phyloP scores from a whole-genome alignment of 495 filamentous ascomycete genomes.

The Lepraria neglecta region DNA sequence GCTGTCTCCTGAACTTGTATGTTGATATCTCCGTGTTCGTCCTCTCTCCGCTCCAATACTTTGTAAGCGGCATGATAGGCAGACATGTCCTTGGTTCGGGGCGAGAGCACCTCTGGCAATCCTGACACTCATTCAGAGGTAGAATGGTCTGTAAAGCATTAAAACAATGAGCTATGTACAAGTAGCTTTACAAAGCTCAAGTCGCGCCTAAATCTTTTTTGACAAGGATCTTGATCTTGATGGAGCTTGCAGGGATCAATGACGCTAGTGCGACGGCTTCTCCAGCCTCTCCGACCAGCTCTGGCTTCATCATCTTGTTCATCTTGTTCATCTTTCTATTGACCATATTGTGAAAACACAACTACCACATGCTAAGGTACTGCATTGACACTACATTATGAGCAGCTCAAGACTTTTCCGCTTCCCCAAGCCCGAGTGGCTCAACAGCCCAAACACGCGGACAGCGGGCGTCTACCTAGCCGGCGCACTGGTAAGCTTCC shows the following conservation, averaged over 20 bases:
- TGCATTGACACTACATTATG: slow-evolving; percentile 30
- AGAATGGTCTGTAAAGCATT: too few relatives aligned
- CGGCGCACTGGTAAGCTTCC: slow-evolving; percentile 68
- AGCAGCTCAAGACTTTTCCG: slow-evolving; percentile 67
- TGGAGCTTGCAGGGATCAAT: not conserved
- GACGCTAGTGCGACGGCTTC: not conserved
- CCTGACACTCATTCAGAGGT: slow-evolving; percentile 12
- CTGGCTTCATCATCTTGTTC: not conserved
- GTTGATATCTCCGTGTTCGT: slow-evolving; percentile 5
- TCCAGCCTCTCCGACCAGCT: slow-evolving; percentile 7
- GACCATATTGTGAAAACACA: not conserved
- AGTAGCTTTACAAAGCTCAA: too few relatives aligned
- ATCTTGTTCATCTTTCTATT: not conserved
- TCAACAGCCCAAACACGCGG: slow-evolving; percentile 77
- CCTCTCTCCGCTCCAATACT: not conserved
- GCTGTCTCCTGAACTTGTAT: not conserved
- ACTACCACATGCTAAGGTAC: not conserved
- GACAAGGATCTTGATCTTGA: slow-evolving; percentile 14
- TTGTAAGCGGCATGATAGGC: slow-evolving; percentile 18
- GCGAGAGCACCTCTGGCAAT: slow-evolving; percentile 1
- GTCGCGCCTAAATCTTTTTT: not conserved
- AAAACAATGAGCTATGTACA: too few relatives aligned
- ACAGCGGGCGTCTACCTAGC: slow-evolving; percentile 79
- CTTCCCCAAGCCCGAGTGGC: slow-evolving; percentile 77
- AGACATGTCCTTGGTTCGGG: slow-evolving; percentile 17